Base-by-base conservation (phyloP, 257 asterid genomes). In the Fraxinus anomala region DNA sequence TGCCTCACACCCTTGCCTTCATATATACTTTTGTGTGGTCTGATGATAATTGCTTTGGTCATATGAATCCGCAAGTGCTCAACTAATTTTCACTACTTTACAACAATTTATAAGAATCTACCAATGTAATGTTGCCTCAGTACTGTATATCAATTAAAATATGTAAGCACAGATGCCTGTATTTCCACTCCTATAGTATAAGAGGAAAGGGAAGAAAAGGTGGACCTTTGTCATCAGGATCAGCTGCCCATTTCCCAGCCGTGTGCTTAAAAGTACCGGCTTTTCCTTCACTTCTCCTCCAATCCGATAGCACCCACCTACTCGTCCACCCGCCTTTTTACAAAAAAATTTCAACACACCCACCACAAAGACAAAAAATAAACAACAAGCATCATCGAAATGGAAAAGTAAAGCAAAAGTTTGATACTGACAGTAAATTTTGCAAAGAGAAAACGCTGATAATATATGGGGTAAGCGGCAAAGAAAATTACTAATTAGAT, bases 221-320 rank as follows among this genome's bases (percentile, higher is more conserved):
- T 49, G 61, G n/a, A 49, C 99, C 99, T 90, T 79, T 94, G 75
- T 94, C 98, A 82, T 94, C 98, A 49, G 97, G 96, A 61, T 94
- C 98, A 77, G 92, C 97, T 75, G 83, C 68, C 99, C 99, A 94
- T 85, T 88, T 92, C 78, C 99, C 99, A 16, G 97, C 91, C 1
- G 97, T 75, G 87, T 94, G 99, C 89, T 90, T 94, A 81, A 94
- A 94, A 30, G 90, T 69, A 9, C 97, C 97, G 49, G 97, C 97
- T 91, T 94, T 94, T 71, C 97, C 98, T 84, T 94, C 98, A 49
- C 88, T 83, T 80, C 81, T 89, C 74, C 92, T 94, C 98, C 98
- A 94, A 81, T 92, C 97, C 11, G 99, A 94, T 86, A 30, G 89
- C 84, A 94, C 96, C 97, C 99, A 94, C 73, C 91, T 83, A 69